Base-by-base conservation (phyloP, 2,329 filamentous ascomycete species). In the Calonectria pseudoturangicola region DNA sequence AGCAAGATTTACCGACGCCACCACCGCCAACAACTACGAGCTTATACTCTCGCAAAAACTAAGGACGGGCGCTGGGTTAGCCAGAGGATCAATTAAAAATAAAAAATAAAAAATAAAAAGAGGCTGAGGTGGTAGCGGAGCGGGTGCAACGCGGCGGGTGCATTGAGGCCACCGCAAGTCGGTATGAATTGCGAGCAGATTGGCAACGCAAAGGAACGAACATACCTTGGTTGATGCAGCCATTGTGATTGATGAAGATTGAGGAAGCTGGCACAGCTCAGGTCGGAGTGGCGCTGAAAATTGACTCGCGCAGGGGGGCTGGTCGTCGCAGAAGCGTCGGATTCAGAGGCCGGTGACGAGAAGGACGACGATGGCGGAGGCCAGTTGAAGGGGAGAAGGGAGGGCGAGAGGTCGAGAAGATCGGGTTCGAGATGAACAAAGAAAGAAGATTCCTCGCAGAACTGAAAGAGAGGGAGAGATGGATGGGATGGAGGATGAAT, bases 1-100 rank as follows among this genome's bases (percentile, higher is more conserved):
- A 91, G 88, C 97, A 98, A 75, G 96, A 98, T 90, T 99, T 99
- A 88, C 97, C 97, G 78, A 99, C 97, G 86, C 97, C 97, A 90
- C 97, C 97, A 82, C 97, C 97, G 81, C 97, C 97, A 78, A 99
- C 96, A 75, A 98, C 97, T 74, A 99, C 97, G 87, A 98, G 88
- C 88, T 98, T 98, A 87, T 98, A 98, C 88, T 97, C 94, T 91
- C 94, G 90, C 84, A 96, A 88, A 84, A 96, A 96, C 93, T 96
- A 82, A 64, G 72, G 72, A 39, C 43, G 60, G 4, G 48, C 21
- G 51, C 63, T 18, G 56, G 36, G 70, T 76, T 74, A 81, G 80
- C 54, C 18, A 73, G 54, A 21, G 15, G 36, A 62, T 30, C 28
- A 41, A 16, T 21, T 21, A 21, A 21, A 21, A 21, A 21, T 21